Conservation (phyloP, 352 stramenopile species). For the Pythium coloratum region DNA sequence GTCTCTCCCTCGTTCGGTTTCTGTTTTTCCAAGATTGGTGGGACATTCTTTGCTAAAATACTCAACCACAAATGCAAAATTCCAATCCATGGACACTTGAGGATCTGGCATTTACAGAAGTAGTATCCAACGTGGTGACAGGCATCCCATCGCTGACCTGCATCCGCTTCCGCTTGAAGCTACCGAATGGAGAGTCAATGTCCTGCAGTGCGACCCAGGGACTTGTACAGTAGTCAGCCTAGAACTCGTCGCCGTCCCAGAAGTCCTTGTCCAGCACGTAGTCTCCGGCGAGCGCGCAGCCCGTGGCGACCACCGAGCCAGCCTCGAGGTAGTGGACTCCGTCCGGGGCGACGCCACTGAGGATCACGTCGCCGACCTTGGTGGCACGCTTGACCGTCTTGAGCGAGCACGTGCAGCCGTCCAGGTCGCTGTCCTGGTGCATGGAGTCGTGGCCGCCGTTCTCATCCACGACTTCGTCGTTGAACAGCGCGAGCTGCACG, state of each 20-base stretch:
- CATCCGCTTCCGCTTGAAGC: neutral
- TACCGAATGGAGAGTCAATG: neutral
- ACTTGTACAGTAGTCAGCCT: constrained; percentile 2
- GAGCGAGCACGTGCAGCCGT: constrained; percentile 54
- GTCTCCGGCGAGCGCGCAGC: constrained; percentile 60
- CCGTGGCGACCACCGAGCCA: constrained; percentile 61
- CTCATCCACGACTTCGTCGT: constrained; percentile 75
- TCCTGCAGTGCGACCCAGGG: neutral
- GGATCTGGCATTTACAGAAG: neutral
- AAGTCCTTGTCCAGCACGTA: constrained; percentile 81
- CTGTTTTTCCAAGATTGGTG: constrained; percentile 14
- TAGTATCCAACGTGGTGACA: neutral
- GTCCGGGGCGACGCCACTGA: constrained; percentile 69
- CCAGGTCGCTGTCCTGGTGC: constrained; percentile 55
- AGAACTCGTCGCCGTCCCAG: constrained; percentile 68
- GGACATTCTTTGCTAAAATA: constrained; percentile 22
- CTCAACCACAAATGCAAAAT: neutral
- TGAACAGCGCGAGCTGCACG: constrained; percentile 74
- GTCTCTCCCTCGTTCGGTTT: constrained; percentile 1
- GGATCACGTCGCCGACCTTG: constrained; percentile 73
- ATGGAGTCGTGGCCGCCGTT: constrained; percentile 28
- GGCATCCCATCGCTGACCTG: neutral
- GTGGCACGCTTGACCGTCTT: constrained; percentile 49
- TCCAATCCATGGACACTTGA: neutral
- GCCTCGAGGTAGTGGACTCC: constrained; percentile 73